Base-by-base conservation (phyloP, 1,284 basidiomycete species). In the Leccinum pachyderme region DNA sequence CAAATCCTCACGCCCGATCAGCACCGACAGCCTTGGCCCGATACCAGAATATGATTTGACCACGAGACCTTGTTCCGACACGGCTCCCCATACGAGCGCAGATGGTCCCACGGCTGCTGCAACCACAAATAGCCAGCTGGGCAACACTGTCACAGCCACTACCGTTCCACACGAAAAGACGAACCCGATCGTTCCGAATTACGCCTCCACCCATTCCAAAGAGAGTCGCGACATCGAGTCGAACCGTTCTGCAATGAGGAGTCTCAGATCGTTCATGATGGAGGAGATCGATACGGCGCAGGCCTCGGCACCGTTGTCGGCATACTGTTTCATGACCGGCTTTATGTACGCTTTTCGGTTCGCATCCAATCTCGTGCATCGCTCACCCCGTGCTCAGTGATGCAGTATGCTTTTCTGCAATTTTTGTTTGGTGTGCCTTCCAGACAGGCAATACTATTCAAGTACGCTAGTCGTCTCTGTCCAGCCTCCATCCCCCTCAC, bases 361-460 rank as follows among this genome's bases (percentile, higher is more conserved):
- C 50, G 24, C n/a, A 22, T 37, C 27, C 47, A 24, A 29, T 12
- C 24, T 29, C 15, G 4, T 5, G n/a, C 2, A 15, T 58, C 51
- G 25, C 51, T 52, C 37, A 51, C 46, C 41, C n/a, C 41, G 2
- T 24, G 15, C 33, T 25, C 64, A 89, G 87, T 18, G 84, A 89
- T 61, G 80, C 84, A 2, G 76, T 93, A 15, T 85, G 84, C 1
- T 94, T 93, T 75, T 84, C 88, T 47, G 87, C 91, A 8, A 79
- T 89, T 57, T 93, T 84, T 68, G 82, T 94, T 24, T 94, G 91
- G 91, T 89, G 87, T 67, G 90, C 88, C 2, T 94, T 93, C 72
- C 91, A 94, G 71, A 93, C 87, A 0, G 87, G 87, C 33, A 89
- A 89, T 65, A 82, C 83, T 53, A 76, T 82, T 11, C 85, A 88